Base-by-base conservation (phyloP, 2,329 filamentous ascomycete genomes). In the Scedosporium boydii region DNA sequence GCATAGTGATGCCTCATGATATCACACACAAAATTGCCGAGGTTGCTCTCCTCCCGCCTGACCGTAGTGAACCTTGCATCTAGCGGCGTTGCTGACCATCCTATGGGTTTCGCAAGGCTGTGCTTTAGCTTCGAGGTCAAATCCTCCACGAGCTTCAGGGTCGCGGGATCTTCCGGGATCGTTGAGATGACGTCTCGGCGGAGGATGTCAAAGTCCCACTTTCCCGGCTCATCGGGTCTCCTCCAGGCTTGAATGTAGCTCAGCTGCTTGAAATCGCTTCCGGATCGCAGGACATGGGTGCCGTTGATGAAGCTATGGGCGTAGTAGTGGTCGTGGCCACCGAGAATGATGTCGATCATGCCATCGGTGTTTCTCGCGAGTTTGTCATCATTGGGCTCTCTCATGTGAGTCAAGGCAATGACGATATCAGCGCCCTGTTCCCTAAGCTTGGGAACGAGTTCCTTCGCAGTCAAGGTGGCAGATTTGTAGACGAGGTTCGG, bases 291-390 rank as follows among this genome's bases (percentile, higher is more conserved):
- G 2, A 96, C 84, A 69, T 96, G 92, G 0, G 85, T 90, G 7
- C 87, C 88, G 64, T 93, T 92, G 72, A 95, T 82, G 62, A 92
- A 70, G 62, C 81, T 83, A 74, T 96, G 91, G 16, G 82, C 82
- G 71, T 96, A 96, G 74, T 88, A 95, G 71, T 97, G 93, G 68
- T 96, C 93, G 70, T 96, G 92, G 0, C 92, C 92, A 58, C 92
- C 91, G 0, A 96, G 81, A 55, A 97, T 89, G 42, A 96, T 85
- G 71, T 97, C 93, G 21, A 96, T 86, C 61, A 90, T 74, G 0
- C 89, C 91, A 3, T 84, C 81, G 0, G 89, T 83, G 65, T 90
- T 87, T 64, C 86, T 79, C 0, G 93, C 92, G 4, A 97, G 78
- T 74, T 96, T 96, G 70, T 89, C 86, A 74, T 96, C 92, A 69